A percentile compares a stretch with the other conserved stretches of the same genome.
Conservation (phyloP, 2,329 filamentous ascomycete species). For the Beauveria asiatica region DNA sequence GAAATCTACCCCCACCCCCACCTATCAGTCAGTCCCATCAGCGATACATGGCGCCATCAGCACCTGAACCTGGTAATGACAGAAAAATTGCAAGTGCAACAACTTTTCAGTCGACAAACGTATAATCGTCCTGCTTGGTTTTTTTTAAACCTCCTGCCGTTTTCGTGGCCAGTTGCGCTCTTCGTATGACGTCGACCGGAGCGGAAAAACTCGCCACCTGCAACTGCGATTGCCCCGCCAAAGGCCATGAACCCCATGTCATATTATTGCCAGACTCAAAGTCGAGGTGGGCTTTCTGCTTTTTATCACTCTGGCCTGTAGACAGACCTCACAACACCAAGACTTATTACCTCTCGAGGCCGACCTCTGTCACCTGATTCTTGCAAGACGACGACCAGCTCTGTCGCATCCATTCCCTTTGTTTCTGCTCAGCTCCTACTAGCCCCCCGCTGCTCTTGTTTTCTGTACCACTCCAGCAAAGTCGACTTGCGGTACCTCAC, state of each 20-base stretch:
- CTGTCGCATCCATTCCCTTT: slow-evolving; percentile 4
- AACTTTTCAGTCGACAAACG: neutral
- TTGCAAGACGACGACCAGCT: slow-evolving; percentile 2
- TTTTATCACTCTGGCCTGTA: slow-evolving; percentile 18
- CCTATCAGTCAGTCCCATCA: neutral
- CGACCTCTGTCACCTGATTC: neutral
- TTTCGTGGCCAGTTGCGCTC: neutral
- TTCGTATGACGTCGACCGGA: slow-evolving; percentile 11
- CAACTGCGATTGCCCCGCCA: slow-evolving; percentile 24
- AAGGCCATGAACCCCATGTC: slow-evolving; percentile 13
- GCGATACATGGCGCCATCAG: neutral
- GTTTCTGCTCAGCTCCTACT: neutral
- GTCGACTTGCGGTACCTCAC: neutral
- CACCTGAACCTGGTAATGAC: neutral
- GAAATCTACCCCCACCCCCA: neutral
- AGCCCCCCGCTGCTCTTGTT: neutral
- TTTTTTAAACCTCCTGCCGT: neutral
- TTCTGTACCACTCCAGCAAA: neutral
- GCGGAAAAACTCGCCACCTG: slow-evolving; percentile 24
- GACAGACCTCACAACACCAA: slow-evolving; percentile 1
- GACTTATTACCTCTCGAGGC: neutral
- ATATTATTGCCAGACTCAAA: slow-evolving; percentile 8
- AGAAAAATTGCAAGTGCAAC: neutral
- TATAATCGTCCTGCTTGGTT: neutral
- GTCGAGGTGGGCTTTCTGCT: slow-evolving; percentile 19